Evolutionary conservation across 306 rosid genomes (phyloP).

Genomic region (Hippophae rhamnoides): DNA sequence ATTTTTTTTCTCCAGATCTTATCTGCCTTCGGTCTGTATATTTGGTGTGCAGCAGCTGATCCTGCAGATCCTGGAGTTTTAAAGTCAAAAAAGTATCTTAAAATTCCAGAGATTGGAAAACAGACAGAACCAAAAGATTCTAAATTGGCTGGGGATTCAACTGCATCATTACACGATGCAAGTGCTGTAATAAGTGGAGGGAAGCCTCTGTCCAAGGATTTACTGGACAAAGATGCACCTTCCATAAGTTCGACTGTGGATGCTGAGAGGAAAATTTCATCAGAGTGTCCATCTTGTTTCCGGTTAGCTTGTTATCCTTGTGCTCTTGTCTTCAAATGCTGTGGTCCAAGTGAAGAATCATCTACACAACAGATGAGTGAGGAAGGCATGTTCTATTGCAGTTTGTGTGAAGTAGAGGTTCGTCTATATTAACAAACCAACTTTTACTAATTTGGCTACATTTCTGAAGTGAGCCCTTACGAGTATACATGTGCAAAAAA

Average conservation of each 20-base stretch:
- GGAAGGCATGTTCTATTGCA: conserved; percentile 97
- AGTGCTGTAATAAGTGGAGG: conserved; percentile 44
- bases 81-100: conserved; percentile 73
- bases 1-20: conserved; percentile 51
- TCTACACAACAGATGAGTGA: conserved; percentile 59
- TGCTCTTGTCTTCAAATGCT: conserved; percentile 49
- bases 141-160: conserved; percentile 59
- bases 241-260: conserved; percentile 33
- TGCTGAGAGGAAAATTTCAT: conserved; percentile 24
- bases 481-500: too few species aligned
- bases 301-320: conserved; percentile 61
- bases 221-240: conserved; percentile 34
- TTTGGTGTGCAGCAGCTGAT: conserved; percentile 98
- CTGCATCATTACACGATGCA: conserved; percentile 52
- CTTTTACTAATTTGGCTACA: too few species aligned
- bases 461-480: too few species aligned
- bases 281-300: conserved; percentile 38
- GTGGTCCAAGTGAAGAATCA: conserved; percentile 49
- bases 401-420: conserved; percentile 99
- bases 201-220: conserved; percentile 47
- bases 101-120: conserved; percentile 45
- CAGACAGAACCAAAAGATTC: conserved; percentile 31
- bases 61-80: conserved; percentile 96
- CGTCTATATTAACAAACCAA: conserved; percentile 7
- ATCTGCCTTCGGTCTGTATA: conserved; percentile 71